phyloP scores from a whole-genome alignment of 257 asterid genomes.

The Schizonepeta tenuifolia region DNA sequence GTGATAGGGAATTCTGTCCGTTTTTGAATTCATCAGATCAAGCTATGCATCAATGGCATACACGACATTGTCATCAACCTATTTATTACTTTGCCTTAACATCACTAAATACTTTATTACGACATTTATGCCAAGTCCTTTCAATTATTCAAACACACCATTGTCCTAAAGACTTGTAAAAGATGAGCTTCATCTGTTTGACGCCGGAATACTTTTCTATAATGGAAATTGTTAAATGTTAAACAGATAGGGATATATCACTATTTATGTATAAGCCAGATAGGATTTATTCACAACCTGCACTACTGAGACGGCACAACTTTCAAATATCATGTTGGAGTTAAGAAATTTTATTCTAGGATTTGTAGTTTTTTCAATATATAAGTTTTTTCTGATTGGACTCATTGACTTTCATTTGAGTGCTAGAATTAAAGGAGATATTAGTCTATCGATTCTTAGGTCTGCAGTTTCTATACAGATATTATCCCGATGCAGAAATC shows the following conservation, averaged over 20 bases:
- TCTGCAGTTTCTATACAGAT: background rate
- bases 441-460: background rate
- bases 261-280: background rate
- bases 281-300: background rate
- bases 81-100: background rate
- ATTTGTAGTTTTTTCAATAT: background rate
- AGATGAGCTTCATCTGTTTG: background rate
- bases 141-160: background rate
- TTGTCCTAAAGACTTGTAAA: conserved; percentile 3
- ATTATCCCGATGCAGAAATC: background rate
- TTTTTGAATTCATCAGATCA: background rate
- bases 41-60: background rate
- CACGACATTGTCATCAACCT: background rate
- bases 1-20: background rate
- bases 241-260: background rate
- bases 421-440: background rate
- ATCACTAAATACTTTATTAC: background rate
- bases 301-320: background rate
- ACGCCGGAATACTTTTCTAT: background rate
- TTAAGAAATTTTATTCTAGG: background rate
- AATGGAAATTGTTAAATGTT: background rate
- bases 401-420: conserved; percentile 2
- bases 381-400: conserved; percentile 1
- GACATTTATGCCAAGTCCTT: background rate
- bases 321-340: background rate